A percentile compares a stretch with the other conserved stretches of the same genome.
Evolutionary conservation across 1,284 basidiomycete species (phyloP).

Genomic region (Tetrapyrgos nigripes): DNA sequence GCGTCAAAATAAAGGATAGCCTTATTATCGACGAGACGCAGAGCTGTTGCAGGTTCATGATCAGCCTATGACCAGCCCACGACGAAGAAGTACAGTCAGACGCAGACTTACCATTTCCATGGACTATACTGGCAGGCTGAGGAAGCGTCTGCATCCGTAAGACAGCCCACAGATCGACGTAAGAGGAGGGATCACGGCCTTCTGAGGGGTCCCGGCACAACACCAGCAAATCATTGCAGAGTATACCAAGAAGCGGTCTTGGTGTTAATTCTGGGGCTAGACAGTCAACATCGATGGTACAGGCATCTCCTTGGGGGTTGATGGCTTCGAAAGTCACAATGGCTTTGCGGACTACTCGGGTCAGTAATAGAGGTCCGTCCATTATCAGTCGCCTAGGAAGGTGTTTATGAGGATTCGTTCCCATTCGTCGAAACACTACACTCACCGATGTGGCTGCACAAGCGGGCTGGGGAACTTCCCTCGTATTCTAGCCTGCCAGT

Average conservation of each 20-base stretch:
- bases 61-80: too few species aligned
- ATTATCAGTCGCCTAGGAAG: constrained; percentile 78
- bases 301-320: constrained; percentile 76
- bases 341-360: constrained; percentile 89
- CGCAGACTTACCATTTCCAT: constrained; percentile 73
- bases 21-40: constrained; percentile 86
- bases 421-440: constrained; percentile 15
- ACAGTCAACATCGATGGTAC: constrained; percentile 88
- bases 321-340: constrained; percentile 85
- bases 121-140: constrained; percentile 89
- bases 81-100: constrained; percentile 6
- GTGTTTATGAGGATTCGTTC: constrained; percentile 13
- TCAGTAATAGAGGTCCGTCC: constrained; percentile 85
- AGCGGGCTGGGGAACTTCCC: constrained; percentile 94
- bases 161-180: constrained; percentile 92
- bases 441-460: constrained; percentile 94
- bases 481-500: constrained; percentile 92
- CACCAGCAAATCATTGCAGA: constrained; percentile 94
- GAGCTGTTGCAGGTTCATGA: constrained; percentile 64
- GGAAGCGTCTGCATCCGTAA: constrained; percentile 89
- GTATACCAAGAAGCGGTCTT: constrained; percentile 75
- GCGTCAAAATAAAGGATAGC: constrained; percentile 94
- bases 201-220: constrained; percentile 84
- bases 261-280: constrained; percentile 84
- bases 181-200: constrained; percentile 72